phyloP scores from a whole-genome alignment of 306 rosid species.

The Prunus persica region DNA sequence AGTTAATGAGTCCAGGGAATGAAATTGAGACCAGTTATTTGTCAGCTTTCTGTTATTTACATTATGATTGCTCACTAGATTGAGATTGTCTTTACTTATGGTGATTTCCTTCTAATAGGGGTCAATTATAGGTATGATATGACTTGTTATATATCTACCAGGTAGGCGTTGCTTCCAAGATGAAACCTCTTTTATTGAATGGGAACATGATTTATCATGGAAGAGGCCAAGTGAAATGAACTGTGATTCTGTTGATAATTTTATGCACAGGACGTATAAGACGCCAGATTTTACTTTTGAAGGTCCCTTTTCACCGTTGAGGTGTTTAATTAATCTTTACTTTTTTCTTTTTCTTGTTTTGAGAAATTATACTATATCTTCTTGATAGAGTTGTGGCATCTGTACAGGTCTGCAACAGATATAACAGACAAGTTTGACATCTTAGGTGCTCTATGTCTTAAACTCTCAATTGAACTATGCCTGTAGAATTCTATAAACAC shows the following conservation, averaged over 20 bases:
- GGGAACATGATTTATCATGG: slow-evolving; percentile 43
- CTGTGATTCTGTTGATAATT: slow-evolving; percentile 32
- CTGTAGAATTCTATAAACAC: background rate
- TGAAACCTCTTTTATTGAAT: slow-evolving; percentile 41
- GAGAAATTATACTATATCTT: slow-evolving; percentile 12
- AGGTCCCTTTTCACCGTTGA: slow-evolving; percentile 37
- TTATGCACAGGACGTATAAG: slow-evolving; percentile 28
- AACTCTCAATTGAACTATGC: slow-evolving; percentile 20
- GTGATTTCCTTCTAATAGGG: background rate
- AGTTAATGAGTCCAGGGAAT: background rate
- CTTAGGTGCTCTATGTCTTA: slow-evolving; percentile 43
- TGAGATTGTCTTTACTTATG: background rate
- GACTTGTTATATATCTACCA: slow-evolving; percentile 22
- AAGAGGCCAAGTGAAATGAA: slow-evolving; percentile 44
- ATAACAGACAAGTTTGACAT: slow-evolving; percentile 46
- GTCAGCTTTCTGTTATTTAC: background rate
- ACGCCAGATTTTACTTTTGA: slow-evolving; percentile 43
- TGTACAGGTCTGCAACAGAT: slow-evolving; percentile 50
- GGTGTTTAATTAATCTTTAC: slow-evolving; percentile 34
- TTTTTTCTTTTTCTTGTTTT: slow-evolving; percentile 1
- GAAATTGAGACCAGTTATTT: background rate
- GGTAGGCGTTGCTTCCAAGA: slow-evolving; percentile 44
- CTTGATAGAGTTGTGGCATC: slow-evolving; percentile 27
- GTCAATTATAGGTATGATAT: background rate
- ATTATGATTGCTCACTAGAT: background rate